Base-by-base conservation (phyloP, 1,284 basidiomycete species). In the Cryptococcus amylolentus region DNA sequence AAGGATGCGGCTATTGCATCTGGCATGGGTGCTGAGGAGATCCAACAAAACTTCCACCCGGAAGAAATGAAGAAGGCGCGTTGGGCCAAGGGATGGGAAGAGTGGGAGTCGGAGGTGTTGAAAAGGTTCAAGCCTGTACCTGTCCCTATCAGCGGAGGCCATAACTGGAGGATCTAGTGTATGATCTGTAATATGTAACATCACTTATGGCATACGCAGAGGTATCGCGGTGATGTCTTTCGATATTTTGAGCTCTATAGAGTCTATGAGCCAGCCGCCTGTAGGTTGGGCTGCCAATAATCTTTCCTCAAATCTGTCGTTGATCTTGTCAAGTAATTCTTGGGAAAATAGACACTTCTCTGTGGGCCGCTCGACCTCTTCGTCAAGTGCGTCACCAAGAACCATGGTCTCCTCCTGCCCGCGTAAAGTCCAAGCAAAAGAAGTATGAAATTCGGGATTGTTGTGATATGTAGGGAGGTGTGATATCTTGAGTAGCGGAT, bases 11-110 rank as follows among this genome's bases (percentile, higher is more conserved):
- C 57, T 6, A 54, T 58, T 3, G 61, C 54, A 44, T 84, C 83
- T 61, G 84, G 81, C 58, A 53, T 60, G 18, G 58, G 63, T 8
- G 62, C 66, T 3, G 68, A 68, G 39, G 70, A 73, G 60, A 52
- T 67, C 6, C 37, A 60, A n/a, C 49, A 50, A 35, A 49, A 55
- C 27, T 71, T 57, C 37, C 58, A 62, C 18, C 48, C 45, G n/a
- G 57, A 57, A 56, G 84, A 84, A 63, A 81, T 91, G 23, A 77
- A 88, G 52, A 79, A 83, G 52, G 81, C 79, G 55, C 56, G 64
- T 26, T 49, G 61, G 43, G 54, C 47, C 12, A 60, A 63, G 40
- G 59, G 58, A 18, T 63, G 68, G 50, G 66, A 64, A 55, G 73
- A 76, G 54, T 77, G 76, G 76, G 76, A 77, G 59, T 48, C 51